Percentiles rank a stretch among this genome's conserved stretches.
phyloP scores from a whole-genome alignment of 495 filamentous ascomycete genomes.

The Penicillium robsamsonii region DNA sequence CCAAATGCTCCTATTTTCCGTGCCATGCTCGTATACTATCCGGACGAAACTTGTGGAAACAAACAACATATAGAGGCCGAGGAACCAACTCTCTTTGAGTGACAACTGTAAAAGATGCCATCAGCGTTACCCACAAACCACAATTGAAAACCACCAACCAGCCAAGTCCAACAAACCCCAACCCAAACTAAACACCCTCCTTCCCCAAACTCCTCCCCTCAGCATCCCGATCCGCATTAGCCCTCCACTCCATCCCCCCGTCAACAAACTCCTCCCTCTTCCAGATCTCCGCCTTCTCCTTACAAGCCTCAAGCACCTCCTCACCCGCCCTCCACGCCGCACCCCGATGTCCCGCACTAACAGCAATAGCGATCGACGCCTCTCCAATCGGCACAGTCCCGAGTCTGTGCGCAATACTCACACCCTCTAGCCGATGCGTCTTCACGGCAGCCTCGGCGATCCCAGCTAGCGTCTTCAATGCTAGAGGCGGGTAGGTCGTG shows the following conservation, averaged over 20 bases:
- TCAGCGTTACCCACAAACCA: neutral
- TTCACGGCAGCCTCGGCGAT: slow-evolving; percentile 61
- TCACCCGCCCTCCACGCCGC: slow-evolving; percentile 88
- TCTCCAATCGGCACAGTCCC: slow-evolving; percentile 83
- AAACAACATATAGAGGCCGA: neutral
- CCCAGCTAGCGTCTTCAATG: slow-evolving; percentile 67
- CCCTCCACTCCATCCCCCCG: slow-evolving; percentile 81
- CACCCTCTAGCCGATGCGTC: slow-evolving; percentile 62
- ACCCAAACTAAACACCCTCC: neutral
- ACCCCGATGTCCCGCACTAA: slow-evolving; percentile 80
- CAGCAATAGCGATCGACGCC: slow-evolving; percentile 88
- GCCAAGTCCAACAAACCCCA: neutral
- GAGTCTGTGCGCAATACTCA: slow-evolving; percentile 83
- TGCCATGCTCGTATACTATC: neutral
- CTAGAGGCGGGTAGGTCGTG: slow-evolving; percentile 73
- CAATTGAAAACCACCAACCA: neutral
- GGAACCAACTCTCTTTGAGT: too few relatives aligned
- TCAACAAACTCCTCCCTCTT: slow-evolving; percentile 90
- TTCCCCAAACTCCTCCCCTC: slow-evolving; percentile 34
- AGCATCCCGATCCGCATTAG: slow-evolving; percentile 73
- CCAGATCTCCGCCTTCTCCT: slow-evolving; percentile 88
- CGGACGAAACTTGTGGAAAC: too few relatives aligned
- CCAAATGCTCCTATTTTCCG: neutral
- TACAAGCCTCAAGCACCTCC: slow-evolving; percentile 84
- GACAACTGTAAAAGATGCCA: neutral